Base-by-base conservation (phyloP, 164 flowering plant species). In the Liquidambar formosana region DNA sequence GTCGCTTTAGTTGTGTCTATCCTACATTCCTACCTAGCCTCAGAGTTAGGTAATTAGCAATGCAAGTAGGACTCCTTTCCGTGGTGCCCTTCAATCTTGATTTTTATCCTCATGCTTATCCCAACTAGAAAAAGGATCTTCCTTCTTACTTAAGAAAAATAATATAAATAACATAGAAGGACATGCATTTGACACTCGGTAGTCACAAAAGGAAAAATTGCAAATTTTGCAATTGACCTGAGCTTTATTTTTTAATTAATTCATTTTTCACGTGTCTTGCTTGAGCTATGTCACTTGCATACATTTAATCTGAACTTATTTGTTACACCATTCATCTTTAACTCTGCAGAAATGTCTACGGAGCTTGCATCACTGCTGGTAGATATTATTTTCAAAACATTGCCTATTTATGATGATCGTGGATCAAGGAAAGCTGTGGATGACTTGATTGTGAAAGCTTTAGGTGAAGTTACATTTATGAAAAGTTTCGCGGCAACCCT, bases 401-500 rank as follows among this genome's bases (percentile, higher is more conserved):
- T 89, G 68, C 73, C 33, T 28, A 77, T 85, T 47, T 93, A 92
- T 80, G 98, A 96, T 74, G 98, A 93, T 72, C 86, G 78, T 14
- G 79, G 86, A 21, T 93, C 98, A 47, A 84, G 90, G 79, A 83
- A 78, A 73, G 93, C 93, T 69, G 98, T 96, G 18, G 98, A 96
- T 77, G 85, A 81, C 61, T 71, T 90, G 65, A 82, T 96, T 70
- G 69, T 76, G 46, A 86, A 86, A 73, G 84, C 84, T 54, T 69
- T 93, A 58, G 74, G 73, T 6, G 82, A 82, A 66, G 76, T 69
- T 46, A 61, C 72, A 27, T 92, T 92, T 71, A 89, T 96, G 97
- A 96, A 96, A 78, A 77, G 64, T 45, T 96, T 96, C 82, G 99
- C 98, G 11, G 92, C 83, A 16, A 79, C 81, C 15, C 88, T 96